Conservation (phyloP, 176 grass and related monocot species). For the Rhynchospora breviuscula region DNA sequence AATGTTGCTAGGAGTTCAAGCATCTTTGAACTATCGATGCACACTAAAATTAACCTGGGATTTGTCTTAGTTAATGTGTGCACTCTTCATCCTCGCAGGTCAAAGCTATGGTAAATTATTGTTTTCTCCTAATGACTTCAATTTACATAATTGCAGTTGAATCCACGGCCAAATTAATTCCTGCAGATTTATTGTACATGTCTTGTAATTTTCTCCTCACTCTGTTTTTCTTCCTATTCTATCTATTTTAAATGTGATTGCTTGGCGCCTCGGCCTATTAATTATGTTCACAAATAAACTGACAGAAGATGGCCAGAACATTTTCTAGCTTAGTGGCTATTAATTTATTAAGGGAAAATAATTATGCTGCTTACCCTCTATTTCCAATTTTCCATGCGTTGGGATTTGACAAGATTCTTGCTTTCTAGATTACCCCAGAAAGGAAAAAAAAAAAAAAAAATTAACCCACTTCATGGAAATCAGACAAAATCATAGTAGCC, state of each 20-base stretch:
- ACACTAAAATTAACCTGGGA: too few relatives aligned
- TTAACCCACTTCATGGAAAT: background rate
- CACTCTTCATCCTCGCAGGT: background rate
- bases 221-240: too few relatives aligned
- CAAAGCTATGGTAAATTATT: background rate
- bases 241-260: background rate
- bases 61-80: background rate
- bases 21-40: background rate
- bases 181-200: background rate
- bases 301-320: background rate
- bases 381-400: background rate
- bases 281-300: background rate
- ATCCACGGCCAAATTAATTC: background rate
- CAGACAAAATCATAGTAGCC: background rate
- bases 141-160: background rate
- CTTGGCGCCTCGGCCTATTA: background rate
- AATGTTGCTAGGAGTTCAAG: constrained; percentile 23
- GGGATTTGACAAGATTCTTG: background rate
- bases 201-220: too few relatives aligned
- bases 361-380: background rate
- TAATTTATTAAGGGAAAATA: background rate
- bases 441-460: background rate
- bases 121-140: background rate
- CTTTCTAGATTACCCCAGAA: background rate
- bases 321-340: background rate